Conservation (phyloP, 495 filamentous ascomycete genomes). For the Penicillium egyptiacum region DNA sequence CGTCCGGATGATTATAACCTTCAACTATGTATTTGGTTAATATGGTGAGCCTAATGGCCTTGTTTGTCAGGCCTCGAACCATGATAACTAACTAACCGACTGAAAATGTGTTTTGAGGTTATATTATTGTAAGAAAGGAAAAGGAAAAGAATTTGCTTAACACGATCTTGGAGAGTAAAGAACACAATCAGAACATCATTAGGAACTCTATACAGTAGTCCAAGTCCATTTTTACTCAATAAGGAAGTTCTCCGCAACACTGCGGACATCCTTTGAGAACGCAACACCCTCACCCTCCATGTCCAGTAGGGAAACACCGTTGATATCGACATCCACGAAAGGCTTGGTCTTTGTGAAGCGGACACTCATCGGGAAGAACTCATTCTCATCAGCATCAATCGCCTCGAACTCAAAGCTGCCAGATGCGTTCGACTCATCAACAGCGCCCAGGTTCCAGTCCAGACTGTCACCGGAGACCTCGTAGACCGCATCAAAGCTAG, state of each 20-base stretch:
- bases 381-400: slow-evolving; percentile 74
- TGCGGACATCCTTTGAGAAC: slow-evolving; percentile 88
- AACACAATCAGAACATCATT: slow-evolving; percentile 45
- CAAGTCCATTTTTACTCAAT: slow-evolving; percentile 61
- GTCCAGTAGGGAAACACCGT: slow-evolving; percentile 69
- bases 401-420: slow-evolving; percentile 95
- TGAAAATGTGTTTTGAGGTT: neutral
- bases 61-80: neutral
- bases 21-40: neutral
- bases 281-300: slow-evolving; percentile 73
- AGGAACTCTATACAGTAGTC: slow-evolving; percentile 44
- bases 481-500: slow-evolving; percentile 89
- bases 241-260: slow-evolving; percentile 74
- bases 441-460: slow-evolving; percentile 85
- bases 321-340: slow-evolving; percentile 87
- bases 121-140: slow-evolving; percentile 4
- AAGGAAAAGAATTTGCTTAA: slow-evolving; percentile 22
- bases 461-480: slow-evolving; percentile 91
- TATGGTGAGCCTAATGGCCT: neutral
- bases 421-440: slow-evolving; percentile 75
- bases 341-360: slow-evolving; percentile 83
- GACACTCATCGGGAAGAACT: slow-evolving; percentile 96
- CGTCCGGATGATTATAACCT: slow-evolving; percentile 20
- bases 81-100: neutral
- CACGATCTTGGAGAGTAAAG: slow-evolving; percentile 23